phyloP scores from a whole-genome alignment of 768 basidiomycete genomes.

The Termitomyces titanicus region DNA sequence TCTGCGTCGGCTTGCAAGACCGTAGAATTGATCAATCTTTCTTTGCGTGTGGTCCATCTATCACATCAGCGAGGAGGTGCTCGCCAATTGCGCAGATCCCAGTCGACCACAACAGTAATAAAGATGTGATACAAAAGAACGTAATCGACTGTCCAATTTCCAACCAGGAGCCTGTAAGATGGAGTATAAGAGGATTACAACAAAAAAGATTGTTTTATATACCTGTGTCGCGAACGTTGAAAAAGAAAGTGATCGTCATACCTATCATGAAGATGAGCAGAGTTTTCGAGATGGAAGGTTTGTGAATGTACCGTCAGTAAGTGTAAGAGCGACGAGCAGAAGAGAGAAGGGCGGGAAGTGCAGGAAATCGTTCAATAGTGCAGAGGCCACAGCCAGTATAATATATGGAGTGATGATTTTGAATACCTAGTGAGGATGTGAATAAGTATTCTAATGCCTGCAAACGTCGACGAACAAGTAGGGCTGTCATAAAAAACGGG shows the following conservation, averaged over 20 bases:
- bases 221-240: conserved; percentile 79
- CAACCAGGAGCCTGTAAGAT: conserved; percentile 67
- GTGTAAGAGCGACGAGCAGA: conserved; percentile 69
- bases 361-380: conserved; percentile 62
- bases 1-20: no score
- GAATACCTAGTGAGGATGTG: conserved; percentile 51
- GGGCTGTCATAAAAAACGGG: conserved; percentile 77
- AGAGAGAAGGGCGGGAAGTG: conserved; percentile 76
- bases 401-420: conserved; percentile 83
- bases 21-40: background rate
- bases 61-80: conserved; percentile 54
- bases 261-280: conserved; percentile 34
- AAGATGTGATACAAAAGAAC: conserved; percentile 81
- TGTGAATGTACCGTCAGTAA: conserved; percentile 57
- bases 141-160: conserved; percentile 88
- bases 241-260: conserved; percentile 84
- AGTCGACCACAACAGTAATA: conserved; percentile 76
- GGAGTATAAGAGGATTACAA: conserved; percentile 3
- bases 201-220: conserved; percentile 7
- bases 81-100: conserved; percentile 74
- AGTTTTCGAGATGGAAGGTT: background rate
- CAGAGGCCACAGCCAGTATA: conserved; percentile 67
- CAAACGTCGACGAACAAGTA: conserved; percentile 47
- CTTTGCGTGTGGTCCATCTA: background rate
- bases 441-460: background rate